Conservation (phyloP, 2,329 filamentous ascomycete species). For the Beauveria sp. region DNA sequence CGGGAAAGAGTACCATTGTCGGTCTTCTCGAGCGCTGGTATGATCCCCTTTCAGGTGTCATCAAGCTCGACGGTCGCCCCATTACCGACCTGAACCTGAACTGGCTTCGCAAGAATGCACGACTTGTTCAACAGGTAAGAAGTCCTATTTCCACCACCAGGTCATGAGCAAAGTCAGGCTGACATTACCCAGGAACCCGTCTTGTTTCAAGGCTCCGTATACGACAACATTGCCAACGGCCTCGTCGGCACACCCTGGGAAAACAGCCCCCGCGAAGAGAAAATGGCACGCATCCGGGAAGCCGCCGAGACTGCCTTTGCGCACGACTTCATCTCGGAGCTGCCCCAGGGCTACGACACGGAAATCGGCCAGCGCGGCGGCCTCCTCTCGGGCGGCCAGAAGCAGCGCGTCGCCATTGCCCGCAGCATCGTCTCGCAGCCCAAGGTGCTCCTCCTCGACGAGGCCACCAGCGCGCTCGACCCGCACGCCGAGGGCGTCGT, state of each 20-base stretch:
- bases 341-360: slow-evolving; percentile 43
- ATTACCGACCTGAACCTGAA: slow-evolving; percentile 29
- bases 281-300: slow-evolving; percentile 33
- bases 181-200: slow-evolving; percentile 29
- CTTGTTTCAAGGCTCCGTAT: slow-evolving; percentile 41
- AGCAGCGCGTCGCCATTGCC: slow-evolving; percentile 58
- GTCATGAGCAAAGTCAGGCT: background rate
- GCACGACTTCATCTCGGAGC: slow-evolving; percentile 39
- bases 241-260: slow-evolving; percentile 35
- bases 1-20: slow-evolving; percentile 32
- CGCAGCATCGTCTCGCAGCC: slow-evolving; percentile 54
- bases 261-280: slow-evolving; percentile 30
- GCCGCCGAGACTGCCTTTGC: slow-evolving; percentile 43
- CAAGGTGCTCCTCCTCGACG: slow-evolving; percentile 55
- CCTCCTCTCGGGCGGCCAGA: slow-evolving; percentile 58
- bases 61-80: slow-evolving; percentile 28
- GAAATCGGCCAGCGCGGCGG: slow-evolving; percentile 55
- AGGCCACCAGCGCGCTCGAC: slow-evolving; percentile 52
- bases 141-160: background rate
- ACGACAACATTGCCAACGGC: slow-evolving; percentile 46
- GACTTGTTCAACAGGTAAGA: slow-evolving; percentile 27
- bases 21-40: slow-evolving; percentile 34
- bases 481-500: slow-evolving; percentile 38
- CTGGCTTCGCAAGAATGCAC: slow-evolving; percentile 30
- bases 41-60: slow-evolving; percentile 24